Conservation (phyloP, 2,329 filamentous ascomycete species). For the Chrysosphaeria jannelii region DNA sequence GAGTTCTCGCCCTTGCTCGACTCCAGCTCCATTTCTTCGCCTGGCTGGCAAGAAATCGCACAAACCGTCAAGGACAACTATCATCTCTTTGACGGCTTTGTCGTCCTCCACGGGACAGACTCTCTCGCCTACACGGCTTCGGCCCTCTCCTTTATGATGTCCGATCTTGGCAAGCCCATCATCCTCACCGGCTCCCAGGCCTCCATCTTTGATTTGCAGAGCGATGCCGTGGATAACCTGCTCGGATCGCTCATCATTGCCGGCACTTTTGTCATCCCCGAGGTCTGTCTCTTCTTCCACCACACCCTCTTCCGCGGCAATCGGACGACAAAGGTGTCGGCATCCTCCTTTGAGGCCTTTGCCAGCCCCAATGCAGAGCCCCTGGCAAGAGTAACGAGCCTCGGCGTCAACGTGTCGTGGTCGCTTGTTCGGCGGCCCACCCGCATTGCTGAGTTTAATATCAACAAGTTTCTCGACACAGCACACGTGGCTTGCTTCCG, state of each 20-base stretch:
- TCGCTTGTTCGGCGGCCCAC: conserved; percentile 44
- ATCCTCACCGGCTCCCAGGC: conserved; percentile 62
- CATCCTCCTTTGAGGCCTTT: conserved; percentile 66
- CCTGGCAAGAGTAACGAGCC: conserved; percentile 51
- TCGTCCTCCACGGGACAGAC: conserved; percentile 74
- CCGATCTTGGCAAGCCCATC: conserved; percentile 71
- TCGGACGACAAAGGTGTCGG: conserved; percentile 62
- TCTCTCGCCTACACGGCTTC: conserved; percentile 72
- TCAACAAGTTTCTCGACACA: conserved; percentile 50
- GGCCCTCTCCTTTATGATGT: conserved; percentile 76
- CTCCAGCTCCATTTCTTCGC: conserved; percentile 66
- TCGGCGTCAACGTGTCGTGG: conserved; percentile 61
- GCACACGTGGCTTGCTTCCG: conserved; percentile 72
- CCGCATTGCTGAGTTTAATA: conserved; percentile 39
- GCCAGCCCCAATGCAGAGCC: conserved; percentile 64
- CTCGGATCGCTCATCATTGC: conserved; percentile 70
- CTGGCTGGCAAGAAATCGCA: conserved; percentile 66
- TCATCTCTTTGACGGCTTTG: conserved; percentile 65
- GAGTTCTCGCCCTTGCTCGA: conserved; percentile 69
- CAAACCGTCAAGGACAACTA: conserved; percentile 59
- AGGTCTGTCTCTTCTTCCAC: conserved; percentile 84
- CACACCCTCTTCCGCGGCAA: conserved; percentile 75
- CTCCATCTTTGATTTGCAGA: conserved; percentile 71
- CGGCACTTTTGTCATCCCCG: conserved; percentile 73
- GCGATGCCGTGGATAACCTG: conserved; percentile 73